Base-by-base conservation (phyloP, 495 filamentous ascomycete species). In the Tetracladium marchalianum region DNA sequence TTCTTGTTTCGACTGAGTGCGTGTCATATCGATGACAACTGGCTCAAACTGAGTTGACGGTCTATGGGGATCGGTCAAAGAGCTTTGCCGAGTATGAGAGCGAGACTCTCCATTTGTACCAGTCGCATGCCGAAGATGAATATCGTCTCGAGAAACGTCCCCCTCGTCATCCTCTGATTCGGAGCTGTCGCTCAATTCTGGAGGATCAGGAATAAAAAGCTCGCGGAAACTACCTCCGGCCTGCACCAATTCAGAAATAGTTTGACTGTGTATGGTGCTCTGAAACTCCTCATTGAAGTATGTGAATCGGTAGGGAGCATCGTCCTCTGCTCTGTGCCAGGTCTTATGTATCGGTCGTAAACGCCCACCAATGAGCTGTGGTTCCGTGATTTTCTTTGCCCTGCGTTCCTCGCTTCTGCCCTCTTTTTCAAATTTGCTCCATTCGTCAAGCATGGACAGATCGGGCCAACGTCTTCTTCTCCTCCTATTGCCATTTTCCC, bases 231-330 rank as follows among this genome's bases (percentile, higher is more conserved):
- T 84, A 47, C 77, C 71, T 1, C 87, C 92, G 0, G 85, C 84
- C 47, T 92, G 88, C 2, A 90, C 73, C 22, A 98, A 70, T 57
- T 95, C 92, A 10, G 87, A 92, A 39, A 98, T 90, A 0, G 84
- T 93, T 59, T 95, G 88, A 16, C 87, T 89, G 61, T 97, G 92
- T 51, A 97, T 92, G 0, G 92, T 97, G 56, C 83, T 88, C 39
- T 82, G 80, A 49, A 97, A 86, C 51, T 95, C 87, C 56, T 97
- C 92, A 60, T 95, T 96, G 71, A 98, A 98, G 57, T 98, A 98
- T 1, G 92, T 98, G 60, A 94, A 97, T 36, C 92, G 78, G 59
- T 93, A 98, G 0, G 92, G 92, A 1, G 81, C 81, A 42, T 95
- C 93, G 33, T 95, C 89, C 53, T 92, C 86, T 47, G 84, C 80